phyloP scores from a whole-genome alignment of 176 grass and related monocot genomes.

The Stipa capillata region DNA sequence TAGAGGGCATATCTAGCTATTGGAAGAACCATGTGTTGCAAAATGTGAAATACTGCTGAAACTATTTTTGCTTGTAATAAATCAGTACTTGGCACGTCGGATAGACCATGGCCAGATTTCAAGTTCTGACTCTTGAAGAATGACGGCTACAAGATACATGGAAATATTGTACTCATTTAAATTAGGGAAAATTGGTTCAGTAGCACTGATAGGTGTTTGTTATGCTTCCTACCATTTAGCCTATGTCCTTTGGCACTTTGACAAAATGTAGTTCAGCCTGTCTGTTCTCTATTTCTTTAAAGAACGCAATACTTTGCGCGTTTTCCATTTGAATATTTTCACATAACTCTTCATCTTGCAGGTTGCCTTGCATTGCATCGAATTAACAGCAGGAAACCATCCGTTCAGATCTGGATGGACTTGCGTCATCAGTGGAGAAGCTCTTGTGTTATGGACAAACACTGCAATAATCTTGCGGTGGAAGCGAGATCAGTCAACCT shows the following conservation, averaged over 20 bases:
- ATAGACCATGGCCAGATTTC: background rate
- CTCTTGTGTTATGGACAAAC: background rate
- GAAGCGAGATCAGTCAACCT: slow-evolving; percentile 54
- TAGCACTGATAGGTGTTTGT: background rate
- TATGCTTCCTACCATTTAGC: no score
- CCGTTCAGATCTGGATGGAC: background rate
- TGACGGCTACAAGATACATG: background rate
- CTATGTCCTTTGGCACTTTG: no score
- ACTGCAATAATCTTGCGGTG: slow-evolving; percentile 36
- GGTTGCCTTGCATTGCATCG: slow-evolving; percentile 32
- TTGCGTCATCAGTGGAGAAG: background rate
- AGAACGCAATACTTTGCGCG: background rate
- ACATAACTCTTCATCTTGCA: background rate
- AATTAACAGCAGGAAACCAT: background rate
- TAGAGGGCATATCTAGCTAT: background rate
- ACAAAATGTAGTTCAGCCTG: no score
- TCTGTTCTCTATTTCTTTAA: no score
- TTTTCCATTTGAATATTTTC: background rate
- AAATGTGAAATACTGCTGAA: background rate
- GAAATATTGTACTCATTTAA: background rate
- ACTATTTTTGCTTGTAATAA: background rate
- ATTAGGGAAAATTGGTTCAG: background rate
- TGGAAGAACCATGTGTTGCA: background rate
- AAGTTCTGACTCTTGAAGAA: background rate
- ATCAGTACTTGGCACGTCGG: background rate